These are phyloP conservation scores for Morella rubra DNA, from an alignment of 306 rosid genomes.

Conservation along the genomic window DNA sequence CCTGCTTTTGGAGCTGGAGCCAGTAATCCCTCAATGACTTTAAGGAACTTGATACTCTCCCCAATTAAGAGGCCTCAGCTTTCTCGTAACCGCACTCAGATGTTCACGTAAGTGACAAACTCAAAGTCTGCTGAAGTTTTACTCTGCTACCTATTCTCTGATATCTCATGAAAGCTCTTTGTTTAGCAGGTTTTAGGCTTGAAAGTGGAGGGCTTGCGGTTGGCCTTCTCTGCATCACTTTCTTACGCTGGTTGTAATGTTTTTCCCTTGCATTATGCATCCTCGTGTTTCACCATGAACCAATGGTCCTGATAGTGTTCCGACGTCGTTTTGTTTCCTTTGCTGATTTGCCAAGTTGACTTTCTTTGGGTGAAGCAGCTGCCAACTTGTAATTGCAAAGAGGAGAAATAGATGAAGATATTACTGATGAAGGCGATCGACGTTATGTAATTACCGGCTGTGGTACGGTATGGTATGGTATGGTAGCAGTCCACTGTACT, in stretches of 20 bases:
- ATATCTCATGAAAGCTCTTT: slow-evolving; percentile 25
- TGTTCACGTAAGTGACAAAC: slow-evolving; percentile 66
- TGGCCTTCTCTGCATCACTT: not conserved
- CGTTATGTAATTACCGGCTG: not conserved
- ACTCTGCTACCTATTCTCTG: slow-evolving; percentile 7
- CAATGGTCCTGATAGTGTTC: not conserved
- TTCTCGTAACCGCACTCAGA: slow-evolving; percentile 77
- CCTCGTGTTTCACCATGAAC: not conserved
- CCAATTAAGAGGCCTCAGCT: slow-evolving; percentile 96
- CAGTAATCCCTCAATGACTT: slow-evolving; percentile 74
- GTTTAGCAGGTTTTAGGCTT: slow-evolving; percentile 68
- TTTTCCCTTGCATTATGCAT: not conserved
- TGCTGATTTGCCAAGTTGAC: not conserved
- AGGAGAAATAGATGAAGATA: not conserved
- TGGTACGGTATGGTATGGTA: not conserved
- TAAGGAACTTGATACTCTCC: slow-evolving; percentile 84
- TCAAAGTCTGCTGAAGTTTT: slow-evolving; percentile 8
- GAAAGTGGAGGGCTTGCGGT: slow-evolving; percentile 26
- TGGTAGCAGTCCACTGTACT: not conserved
- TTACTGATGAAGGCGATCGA: not conserved
- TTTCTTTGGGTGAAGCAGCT: slow-evolving; percentile 15
- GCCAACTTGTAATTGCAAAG: not conserved
- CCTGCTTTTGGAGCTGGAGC: slow-evolving; percentile 59
- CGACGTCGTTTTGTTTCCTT: no score
- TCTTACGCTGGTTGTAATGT: not conserved